Base-by-base conservation (phyloP, 495 filamentous ascomycete species). In the Aspergillus haitiensis region DNA sequence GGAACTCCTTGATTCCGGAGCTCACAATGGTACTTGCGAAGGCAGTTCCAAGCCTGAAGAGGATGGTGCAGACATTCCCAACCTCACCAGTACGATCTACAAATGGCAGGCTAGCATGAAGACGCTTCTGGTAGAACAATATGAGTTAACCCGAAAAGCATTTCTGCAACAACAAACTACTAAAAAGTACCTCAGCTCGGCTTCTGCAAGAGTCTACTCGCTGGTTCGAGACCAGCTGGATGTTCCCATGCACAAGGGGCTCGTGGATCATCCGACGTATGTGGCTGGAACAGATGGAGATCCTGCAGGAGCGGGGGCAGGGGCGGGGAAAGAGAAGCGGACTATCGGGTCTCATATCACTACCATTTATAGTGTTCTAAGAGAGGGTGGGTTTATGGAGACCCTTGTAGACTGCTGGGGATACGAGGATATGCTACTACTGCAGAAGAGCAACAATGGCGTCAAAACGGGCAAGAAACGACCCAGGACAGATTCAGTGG, bases 371-470 rank as follows among this genome's bases (percentile, higher is more conserved):
- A 47, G 56, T n/a, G 64, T 64, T 9, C 48, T 69, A 12, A 40
- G 61, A 11, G 55, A 58, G 39, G 67, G 64, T 3, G 56, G 56
- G 21, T 54, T 68, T 11, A 48, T 36, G 45, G 54, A 56, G 7
- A 52, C 56, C 88, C 11, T 65, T 58, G 13, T 79, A 78, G 53
- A 69, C 74, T 48, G 85, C 86, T 70, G 82, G 84, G 46, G 15
- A 8, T n/a, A 21, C 16, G 47, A 50, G 15, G 3, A 27, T 10
- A 44, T 8, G 12, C 31, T n/a, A 27, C 21, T 27, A 27, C 21
- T 27, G 3, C 1, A 27, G 21, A 27, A 27, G 21, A 27, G 21
- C 21, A 27, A 27, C 21, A 27, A 27, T 36, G 11, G 12, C 5
- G 42, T 8, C 13, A 18, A 7, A 46, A 18, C 13, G 33, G 39